These are phyloP conservation scores for Heterobasidion occidentale DNA, from an alignment of 1,284 basidiomycete genomes.

Conservation along the genomic window DNA sequence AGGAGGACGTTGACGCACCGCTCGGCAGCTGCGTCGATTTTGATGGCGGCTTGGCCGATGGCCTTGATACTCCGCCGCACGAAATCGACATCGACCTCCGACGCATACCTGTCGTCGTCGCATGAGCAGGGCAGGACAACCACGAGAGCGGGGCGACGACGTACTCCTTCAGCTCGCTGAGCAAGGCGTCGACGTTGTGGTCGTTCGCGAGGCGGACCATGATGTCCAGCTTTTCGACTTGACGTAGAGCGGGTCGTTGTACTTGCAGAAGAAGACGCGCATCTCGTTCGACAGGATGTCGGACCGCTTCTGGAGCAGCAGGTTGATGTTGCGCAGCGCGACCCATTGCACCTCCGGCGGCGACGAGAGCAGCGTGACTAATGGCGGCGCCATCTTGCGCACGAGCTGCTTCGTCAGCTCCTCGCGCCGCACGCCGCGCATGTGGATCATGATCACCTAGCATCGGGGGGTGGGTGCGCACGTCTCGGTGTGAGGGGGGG, in stretches of 20 bases:
- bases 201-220: constrained; percentile 94
- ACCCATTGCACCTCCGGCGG: constrained; percentile 94
- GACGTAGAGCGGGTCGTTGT: constrained; percentile 98
- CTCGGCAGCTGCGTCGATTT: constrained; percentile 89
- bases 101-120: constrained; percentile 64
- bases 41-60: constrained; percentile 94
- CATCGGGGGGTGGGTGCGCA: background rate
- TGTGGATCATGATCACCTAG: constrained; percentile 95
- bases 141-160: constrained; percentile 17
- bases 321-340: constrained; percentile 92
- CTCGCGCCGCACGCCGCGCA: constrained; percentile 76
- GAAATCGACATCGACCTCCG: constrained; percentile 98
- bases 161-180: constrained; percentile 94
- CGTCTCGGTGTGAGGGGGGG: background rate
- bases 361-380: constrained; percentile 74
- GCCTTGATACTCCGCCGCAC: constrained; percentile 91
- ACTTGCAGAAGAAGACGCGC: constrained; percentile 99
- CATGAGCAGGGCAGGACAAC: background rate
- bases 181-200: constrained; percentile 87
- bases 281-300: constrained; percentile 92
- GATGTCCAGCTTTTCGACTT: constrained; percentile 98
- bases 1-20: constrained; percentile 92
- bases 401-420: constrained; percentile 85
- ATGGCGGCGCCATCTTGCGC: constrained; percentile 96
- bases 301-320: constrained; percentile 88